Base-by-base conservation (phyloP, 1,284 basidiomycete species). In the Coniferiporia weirii region DNA sequence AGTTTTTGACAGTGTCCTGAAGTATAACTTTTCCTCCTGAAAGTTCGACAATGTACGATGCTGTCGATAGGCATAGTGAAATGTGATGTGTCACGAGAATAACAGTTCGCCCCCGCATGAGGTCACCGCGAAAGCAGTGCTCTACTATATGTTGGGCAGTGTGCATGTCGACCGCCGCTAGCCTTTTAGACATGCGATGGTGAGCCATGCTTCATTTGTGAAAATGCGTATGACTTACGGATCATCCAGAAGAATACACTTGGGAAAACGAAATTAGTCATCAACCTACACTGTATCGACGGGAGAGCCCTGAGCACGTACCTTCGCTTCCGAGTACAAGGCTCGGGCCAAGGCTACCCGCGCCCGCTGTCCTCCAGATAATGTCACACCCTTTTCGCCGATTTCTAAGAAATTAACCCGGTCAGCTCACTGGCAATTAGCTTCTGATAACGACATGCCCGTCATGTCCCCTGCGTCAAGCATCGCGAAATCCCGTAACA, bases 21-120 rank as follows among this genome's bases (percentile, higher is more conserved):
- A 78, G 76, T n/a, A 83, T 67, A 20, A 91, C 72, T 1, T 72
- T 71, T 0, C 90, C 90, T 47, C 79, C 76, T 0, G 79, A 75
- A 5, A 92, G 75, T 63, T 89, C 85, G 19, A 92, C 75, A 1
- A 91, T 72, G 67, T 87, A 86, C 36, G 83, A 76, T 1, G 87
- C 81, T 12, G 77, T 70, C 1, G 85, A 81, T 0, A 88, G 72
- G 63, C 89, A 87, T 1, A 92, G 75, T 52, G 79, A 83, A 63
- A 94, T 84, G 66, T 95, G 91, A 70, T 96, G 93, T 0, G 92
- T 94, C 40, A 95, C 91, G 4, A 96, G 77, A 58, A 95, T 82
- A 58, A 92, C 79, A 0, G 90, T 93, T 13, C 91, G 79, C 49
- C 79, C 80, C 32, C 75, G 74, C 63, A 86, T 79, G 3, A 93